phyloP scores from a whole-genome alignment of 805 yeast genomes.

The Maudiozyma barnettii region DNA sequence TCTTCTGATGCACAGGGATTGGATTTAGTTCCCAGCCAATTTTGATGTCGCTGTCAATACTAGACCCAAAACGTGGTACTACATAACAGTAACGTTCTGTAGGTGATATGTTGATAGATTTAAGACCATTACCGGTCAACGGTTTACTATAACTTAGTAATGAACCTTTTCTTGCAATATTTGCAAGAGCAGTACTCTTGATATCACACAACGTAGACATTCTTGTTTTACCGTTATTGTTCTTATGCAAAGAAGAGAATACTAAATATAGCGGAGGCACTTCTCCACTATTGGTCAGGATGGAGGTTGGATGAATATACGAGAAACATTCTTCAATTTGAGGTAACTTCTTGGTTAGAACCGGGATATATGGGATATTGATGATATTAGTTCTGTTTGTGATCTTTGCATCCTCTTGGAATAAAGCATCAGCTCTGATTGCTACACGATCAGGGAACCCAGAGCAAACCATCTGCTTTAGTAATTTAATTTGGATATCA shows the following conservation, averaged over 20 bases:
- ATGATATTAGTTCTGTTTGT: slow-evolving; percentile 49
- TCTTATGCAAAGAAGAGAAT: slow-evolving; percentile 55
- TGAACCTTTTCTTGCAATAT: slow-evolving; percentile 63
- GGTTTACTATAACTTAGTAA: slow-evolving; percentile 84
- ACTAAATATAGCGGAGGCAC: slow-evolving; percentile 74
- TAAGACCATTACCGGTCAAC: slow-evolving; percentile 71
- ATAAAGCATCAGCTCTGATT: slow-evolving; percentile 61
- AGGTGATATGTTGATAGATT: slow-evolving; percentile 57
- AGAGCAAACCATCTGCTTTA: slow-evolving; percentile 86
- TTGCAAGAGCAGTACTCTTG: slow-evolving; percentile 63
- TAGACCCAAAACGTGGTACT: slow-evolving; percentile 82
- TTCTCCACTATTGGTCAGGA: slow-evolving; percentile 50
- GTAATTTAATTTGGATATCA: slow-evolving; percentile 57
- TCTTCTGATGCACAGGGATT: slow-evolving; percentile 63
- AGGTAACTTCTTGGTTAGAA: slow-evolving; percentile 32
- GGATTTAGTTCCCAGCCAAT: slow-evolving; percentile 89
- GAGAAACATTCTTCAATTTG: slow-evolving; percentile 45
- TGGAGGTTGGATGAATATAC: slow-evolving; percentile 73
- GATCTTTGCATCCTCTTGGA: slow-evolving; percentile 51
- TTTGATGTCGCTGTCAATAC: slow-evolving; percentile 64
- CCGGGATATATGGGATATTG: slow-evolving; percentile 56
- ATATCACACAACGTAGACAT: slow-evolving; percentile 73
- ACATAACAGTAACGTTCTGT: slow-evolving; percentile 81
- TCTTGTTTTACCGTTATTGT: slow-evolving; percentile 44
- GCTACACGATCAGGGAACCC: slow-evolving; percentile 91